These are phyloP conservation scores for Parmales sp. DNA, from an alignment of 108 stramenopile species.

Conservation along the genomic window DNA sequence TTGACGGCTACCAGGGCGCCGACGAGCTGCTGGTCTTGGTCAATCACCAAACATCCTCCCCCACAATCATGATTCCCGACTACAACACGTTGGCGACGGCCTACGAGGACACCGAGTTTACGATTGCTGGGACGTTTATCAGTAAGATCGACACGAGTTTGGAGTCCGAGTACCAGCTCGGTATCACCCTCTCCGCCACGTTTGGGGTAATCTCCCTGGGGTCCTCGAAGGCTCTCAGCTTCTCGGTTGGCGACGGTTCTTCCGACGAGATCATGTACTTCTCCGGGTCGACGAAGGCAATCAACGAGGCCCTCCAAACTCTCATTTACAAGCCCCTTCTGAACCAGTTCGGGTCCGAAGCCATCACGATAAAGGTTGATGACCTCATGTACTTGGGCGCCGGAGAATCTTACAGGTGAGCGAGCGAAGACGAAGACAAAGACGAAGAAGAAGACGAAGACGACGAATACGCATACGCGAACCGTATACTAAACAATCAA, in stretches of 20 bases:
- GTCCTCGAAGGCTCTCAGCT: neutral
- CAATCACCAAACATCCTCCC: slow-evolving; percentile 19
- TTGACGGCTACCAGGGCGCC: slow-evolving; percentile 12
- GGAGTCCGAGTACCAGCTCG: neutral
- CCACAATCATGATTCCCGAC: neutral
- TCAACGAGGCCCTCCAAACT: neutral
- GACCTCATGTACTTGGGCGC: slow-evolving; percentile 12
- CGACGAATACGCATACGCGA: too few species aligned
- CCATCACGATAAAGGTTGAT: slow-evolving; percentile 7
- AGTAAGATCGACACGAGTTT: neutral
- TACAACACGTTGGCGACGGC: neutral
- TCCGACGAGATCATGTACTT: neutral
- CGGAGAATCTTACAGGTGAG: too few species aligned
- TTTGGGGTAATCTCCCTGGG: neutral
- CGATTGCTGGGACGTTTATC: neutral
- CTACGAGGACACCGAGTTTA: slow-evolving; percentile 15
- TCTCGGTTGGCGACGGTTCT: neutral
- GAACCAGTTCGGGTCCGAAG: slow-evolving; percentile 3
- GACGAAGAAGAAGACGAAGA: too few species aligned
- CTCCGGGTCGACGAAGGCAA: neutral
- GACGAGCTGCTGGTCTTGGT: slow-evolving; percentile 31
- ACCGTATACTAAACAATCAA: too few species aligned
- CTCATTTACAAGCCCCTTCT: slow-evolving; percentile 11
- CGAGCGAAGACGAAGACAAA: too few species aligned
- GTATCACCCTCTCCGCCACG: neutral